Evolutionary conservation across 371 early-diverging fungal species (phyloP).

Genomic region (Mucor irregularis): DNA sequence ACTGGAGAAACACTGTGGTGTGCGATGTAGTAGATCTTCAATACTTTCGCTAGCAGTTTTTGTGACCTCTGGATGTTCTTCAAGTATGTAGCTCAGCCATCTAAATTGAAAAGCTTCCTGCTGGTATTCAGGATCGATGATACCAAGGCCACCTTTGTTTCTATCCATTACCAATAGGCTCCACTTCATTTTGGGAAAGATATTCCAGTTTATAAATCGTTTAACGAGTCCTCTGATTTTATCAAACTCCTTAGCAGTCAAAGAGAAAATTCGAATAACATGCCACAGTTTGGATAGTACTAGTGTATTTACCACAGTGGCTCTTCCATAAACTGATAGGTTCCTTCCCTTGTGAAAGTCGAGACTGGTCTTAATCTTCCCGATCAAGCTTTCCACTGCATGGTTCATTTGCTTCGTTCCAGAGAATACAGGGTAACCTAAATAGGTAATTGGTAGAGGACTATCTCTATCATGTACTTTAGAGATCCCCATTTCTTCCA

Average conservation of each 20-base stretch:
- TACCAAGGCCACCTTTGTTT: slow-evolving; percentile 2
- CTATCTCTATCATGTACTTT: neutral
- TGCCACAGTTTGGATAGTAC: slow-evolving; percentile 29
- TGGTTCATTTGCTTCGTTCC: slow-evolving; percentile 3
- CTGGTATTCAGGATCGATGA: slow-evolving; percentile 14
- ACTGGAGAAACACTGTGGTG: no score
- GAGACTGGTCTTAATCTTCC: slow-evolving; percentile 1
- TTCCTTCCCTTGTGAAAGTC: slow-evolving; percentile 1
- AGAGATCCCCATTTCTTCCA: neutral
- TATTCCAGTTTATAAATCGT: neutral
- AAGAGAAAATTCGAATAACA: slow-evolving; percentile 7
- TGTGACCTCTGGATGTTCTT: no score
- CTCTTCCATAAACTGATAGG: slow-evolving; percentile 20
- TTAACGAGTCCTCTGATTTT: neutral
- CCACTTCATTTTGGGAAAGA: neutral
- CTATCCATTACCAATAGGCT: neutral
- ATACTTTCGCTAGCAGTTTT: no score
- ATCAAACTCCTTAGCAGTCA: neutral
- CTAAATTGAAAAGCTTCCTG: no score
- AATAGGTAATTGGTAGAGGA: neutral
- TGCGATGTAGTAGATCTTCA: no score
- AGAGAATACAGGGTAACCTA: slow-evolving; percentile 19
- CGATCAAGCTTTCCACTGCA: neutral
- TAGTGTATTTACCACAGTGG: slow-evolving; percentile 18
- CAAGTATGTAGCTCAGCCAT: no score